Evolutionary conservation across 768 basidiomycete species (phyloP), one percentile per base, ranked within the genome.

Genomic region (Cubamyces sp.): DNA sequence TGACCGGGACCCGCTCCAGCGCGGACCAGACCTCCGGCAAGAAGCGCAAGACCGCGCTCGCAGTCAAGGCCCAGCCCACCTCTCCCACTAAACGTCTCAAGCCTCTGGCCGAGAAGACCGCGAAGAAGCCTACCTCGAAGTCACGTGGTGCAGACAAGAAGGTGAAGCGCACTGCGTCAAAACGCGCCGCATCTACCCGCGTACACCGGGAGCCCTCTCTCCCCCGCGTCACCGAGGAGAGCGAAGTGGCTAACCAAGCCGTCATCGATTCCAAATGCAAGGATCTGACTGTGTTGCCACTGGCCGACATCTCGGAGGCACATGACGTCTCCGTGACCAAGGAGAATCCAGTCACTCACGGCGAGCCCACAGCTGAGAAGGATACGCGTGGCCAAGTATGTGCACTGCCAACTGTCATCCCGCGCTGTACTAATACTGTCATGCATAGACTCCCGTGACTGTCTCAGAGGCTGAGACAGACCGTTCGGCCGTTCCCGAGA

Each of bases 201-300:
- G 75, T 78, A 41, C 82, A 82, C 57, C 81, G 79, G 52, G 67
- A 81, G n/a, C 81, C 85, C 26, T 82, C 85, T n/a, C 67, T 89
- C 71, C 86, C 87, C n/a, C 81, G 79, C 54, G 77, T 90, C 23
- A 82, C 82, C 39, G 85, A 87, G 68, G 84, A 85, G 67, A 74
- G 58, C 15, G 80, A 75, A 51, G 61, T 65, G 12, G 62, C 80
- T 40, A 70, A 78, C 16, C 87, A 91, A 69, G 79, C 78, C 3
- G 74, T 78, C 43, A 85, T 88, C 54, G 85, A 91, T 68, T 84
- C 90, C n/a, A 83, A 82, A 52, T 91, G 90, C 75, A 90, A 91
- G 69, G 90, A 91, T 68, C 71, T 92, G 65, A 92, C 90, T 5
- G 90, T 92, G 65, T 77, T 82, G 68, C 91, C 91, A 46, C 74